phyloP scores from a whole-genome alignment of 2,329 filamentous ascomycete species.

The Colletotrichum siamense region DNA sequence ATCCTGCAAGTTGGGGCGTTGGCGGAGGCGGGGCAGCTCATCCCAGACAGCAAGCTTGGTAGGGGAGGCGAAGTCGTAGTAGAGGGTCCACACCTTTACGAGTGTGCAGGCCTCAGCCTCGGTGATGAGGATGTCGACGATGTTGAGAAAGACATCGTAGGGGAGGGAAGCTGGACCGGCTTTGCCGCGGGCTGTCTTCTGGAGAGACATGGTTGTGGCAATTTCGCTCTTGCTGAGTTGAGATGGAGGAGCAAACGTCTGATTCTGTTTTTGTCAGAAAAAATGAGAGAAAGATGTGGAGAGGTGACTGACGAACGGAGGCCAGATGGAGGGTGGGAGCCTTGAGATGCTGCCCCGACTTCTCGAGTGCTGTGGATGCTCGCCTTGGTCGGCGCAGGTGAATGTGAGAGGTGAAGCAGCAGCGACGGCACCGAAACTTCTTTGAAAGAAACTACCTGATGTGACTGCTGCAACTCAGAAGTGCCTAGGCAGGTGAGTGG shows the following conservation, averaged over 20 bases:
- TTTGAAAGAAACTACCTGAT: not conserved
- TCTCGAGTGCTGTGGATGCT: not conserved
- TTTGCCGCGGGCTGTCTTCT: not conserved
- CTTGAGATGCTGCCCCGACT: not conserved
- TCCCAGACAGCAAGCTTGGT: not conserved
- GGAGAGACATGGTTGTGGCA: not conserved
- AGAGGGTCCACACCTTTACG: not conserved
- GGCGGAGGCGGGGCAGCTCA: not conserved
- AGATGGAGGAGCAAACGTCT: not conserved
- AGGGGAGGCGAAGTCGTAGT: not conserved
- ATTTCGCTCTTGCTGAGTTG: not conserved
- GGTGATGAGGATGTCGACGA: not conserved
- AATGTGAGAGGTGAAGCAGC: not conserved
- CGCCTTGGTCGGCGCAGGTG: not conserved
- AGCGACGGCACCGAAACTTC: not conserved
- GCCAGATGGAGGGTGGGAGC: not conserved
- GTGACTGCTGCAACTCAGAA: not conserved
- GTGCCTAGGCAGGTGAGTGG: not conserved
- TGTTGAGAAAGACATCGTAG: not conserved
- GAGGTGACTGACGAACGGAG: not conserved
- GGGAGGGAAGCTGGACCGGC: not conserved
- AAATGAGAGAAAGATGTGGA: not conserved
- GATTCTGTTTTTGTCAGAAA: not conserved
- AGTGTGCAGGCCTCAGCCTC: not conserved
- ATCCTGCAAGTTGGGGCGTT: not conserved